A percentile compares a stretch with the other conserved stretches of the same genome.
phyloP scores from a whole-genome alignment of 2,329 filamentous ascomycete species.

The Aotearoamyces nothofagi region DNA sequence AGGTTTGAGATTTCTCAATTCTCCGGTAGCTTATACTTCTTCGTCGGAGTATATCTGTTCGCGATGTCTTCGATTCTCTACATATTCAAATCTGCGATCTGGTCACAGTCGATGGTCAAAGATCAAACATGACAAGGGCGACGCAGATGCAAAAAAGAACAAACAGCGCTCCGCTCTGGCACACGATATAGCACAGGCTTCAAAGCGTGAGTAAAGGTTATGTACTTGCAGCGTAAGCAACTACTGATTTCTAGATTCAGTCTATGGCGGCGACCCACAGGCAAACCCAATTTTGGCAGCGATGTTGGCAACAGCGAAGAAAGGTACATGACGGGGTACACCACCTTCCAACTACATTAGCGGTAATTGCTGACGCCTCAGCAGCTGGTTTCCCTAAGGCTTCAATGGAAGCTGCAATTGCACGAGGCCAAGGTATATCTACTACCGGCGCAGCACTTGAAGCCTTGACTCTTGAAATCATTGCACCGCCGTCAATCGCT shows the following conservation, averaged over 20 bases:
- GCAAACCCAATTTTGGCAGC: constrained; percentile 63
- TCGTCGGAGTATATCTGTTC: constrained; percentile 10
- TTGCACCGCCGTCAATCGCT: constrained; percentile 62
- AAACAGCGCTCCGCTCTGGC: constrained; percentile 51
- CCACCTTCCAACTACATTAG: constrained; percentile 7
- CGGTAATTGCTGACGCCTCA: constrained; percentile 9
- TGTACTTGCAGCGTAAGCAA: constrained; percentile 6
- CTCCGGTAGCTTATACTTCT: constrained; percentile 1
- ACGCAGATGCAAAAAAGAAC: constrained; percentile 68
- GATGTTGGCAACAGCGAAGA: constrained; percentile 64
- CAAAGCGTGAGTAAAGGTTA: constrained; percentile 42
- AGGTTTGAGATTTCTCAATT: constrained; percentile 9
- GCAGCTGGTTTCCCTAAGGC: constrained; percentile 66
- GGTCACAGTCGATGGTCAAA: constrained; percentile 94
- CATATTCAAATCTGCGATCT: constrained; percentile 29
- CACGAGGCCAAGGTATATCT: constrained; percentile 75
- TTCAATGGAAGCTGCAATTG: constrained; percentile 72
- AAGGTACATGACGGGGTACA: constrained; percentile 31
- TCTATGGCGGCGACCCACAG: constrained; percentile 60
- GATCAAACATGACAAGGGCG: constrained; percentile 89
- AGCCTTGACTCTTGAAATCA: constrained; percentile 60
- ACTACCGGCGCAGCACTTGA: constrained; percentile 64
- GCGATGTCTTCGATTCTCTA: constrained; percentile 24
- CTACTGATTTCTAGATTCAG: constrained; percentile 24
- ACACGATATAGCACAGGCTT: constrained; percentile 59